Conservation (phyloP, 495 filamentous ascomycete genomes). For the Cryomyces minteri region DNA sequence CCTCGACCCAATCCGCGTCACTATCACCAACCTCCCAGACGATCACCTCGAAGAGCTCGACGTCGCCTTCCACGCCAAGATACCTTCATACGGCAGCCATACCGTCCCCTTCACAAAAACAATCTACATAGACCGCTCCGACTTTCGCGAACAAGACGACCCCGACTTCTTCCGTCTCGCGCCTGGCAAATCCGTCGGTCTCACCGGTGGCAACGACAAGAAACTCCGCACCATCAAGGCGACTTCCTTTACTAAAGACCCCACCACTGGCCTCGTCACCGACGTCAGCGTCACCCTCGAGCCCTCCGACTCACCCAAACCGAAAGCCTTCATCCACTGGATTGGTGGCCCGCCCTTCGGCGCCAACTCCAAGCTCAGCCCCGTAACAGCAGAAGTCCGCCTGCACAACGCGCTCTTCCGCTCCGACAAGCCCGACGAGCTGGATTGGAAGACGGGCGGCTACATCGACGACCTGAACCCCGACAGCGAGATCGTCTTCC, state of each 20-base stretch:
- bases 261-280: slow-evolving; percentile 44
- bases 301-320: slow-evolving; percentile 20
- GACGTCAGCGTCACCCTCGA: slow-evolving; percentile 35
- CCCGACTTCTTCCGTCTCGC: slow-evolving; percentile 88
- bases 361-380: slow-evolving; percentile 33
- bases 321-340: slow-evolving; percentile 89
- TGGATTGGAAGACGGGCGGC: slow-evolving; percentile 43
- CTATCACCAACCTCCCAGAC: slow-evolving; percentile 56
- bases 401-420: slow-evolving; percentile 76
- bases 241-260: slow-evolving; percentile 55
- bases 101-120: slow-evolving; percentile 63
- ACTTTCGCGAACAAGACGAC: slow-evolving; percentile 61
- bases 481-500: slow-evolving; percentile 59
- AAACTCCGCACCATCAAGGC: slow-evolving; percentile 53
- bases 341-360: slow-evolving; percentile 30
- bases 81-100: slow-evolving; percentile 30
- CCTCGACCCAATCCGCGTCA: slow-evolving; percentile 48
- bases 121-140: slow-evolving; percentile 81
- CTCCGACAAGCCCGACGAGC: slow-evolving; percentile 51
- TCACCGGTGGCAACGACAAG: slow-evolving; percentile 48
- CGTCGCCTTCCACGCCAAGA: slow-evolving; percentile 59
- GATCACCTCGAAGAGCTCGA: slow-evolving; percentile 42
- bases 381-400: slow-evolving; percentile 60
- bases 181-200: slow-evolving; percentile 73
- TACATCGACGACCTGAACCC: slow-evolving; percentile 77